Conservation (phyloP, 129 eudicot species). For the Centella asiatica region DNA sequence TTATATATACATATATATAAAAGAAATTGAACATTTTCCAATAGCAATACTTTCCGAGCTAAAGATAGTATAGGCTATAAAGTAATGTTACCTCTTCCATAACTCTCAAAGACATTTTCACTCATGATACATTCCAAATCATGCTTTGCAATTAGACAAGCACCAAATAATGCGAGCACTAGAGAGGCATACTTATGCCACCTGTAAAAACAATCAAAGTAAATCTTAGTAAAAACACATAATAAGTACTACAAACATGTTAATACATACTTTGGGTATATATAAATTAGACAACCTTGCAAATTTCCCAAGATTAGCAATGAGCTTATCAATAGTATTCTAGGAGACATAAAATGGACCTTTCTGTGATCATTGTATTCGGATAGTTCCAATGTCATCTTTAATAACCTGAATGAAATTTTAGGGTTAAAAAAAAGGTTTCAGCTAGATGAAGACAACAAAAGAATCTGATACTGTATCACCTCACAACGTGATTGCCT, state of each 20-base stretch:
- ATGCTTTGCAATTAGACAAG: slow-evolving; percentile 68
- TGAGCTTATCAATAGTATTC: slow-evolving; percentile 82
- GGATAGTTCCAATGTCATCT: slow-evolving; percentile 89
- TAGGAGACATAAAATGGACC: slow-evolving; percentile 97
- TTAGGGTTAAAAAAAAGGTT: too few species aligned
- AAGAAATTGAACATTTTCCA: not conserved
- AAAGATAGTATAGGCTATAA: not conserved
- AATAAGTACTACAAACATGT: not conserved
- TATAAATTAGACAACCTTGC: slow-evolving; percentile 67
- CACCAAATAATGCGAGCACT: slow-evolving; percentile 75
- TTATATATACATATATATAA: not conserved
- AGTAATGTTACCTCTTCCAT: slow-evolving; percentile 53
- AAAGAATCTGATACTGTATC: too few species aligned
- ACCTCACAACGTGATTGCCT: too few species aligned
- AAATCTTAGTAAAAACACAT: not conserved
- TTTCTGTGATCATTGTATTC: slow-evolving; percentile 84
- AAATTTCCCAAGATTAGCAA: slow-evolving; percentile 93
- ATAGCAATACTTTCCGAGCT: not conserved
- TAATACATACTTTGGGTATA: not conserved
- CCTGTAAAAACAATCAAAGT: slow-evolving; percentile 33
- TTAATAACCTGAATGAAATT: slow-evolving; percentile 64
- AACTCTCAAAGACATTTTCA: slow-evolving; percentile 89
- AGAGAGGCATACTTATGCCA: slow-evolving; percentile 89
- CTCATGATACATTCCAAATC: slow-evolving; percentile 65
- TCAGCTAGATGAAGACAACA: too few species aligned